phyloP scores from a whole-genome alignment of 2,329 filamentous ascomycete species.

The Aspergillus caelatus region DNA sequence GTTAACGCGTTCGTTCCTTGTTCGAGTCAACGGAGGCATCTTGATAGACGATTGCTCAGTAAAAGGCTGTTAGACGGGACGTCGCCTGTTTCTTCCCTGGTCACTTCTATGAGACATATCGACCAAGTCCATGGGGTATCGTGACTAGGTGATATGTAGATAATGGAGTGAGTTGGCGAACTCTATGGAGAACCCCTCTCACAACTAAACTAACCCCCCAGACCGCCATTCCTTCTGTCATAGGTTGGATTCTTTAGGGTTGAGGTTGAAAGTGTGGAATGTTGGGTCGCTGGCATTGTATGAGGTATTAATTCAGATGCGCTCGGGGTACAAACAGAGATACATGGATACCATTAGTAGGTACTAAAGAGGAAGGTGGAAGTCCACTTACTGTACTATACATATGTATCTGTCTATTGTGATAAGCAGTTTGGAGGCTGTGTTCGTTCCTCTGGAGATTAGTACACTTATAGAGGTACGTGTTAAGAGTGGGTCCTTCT shows the following conservation, averaged over 20 bases:
- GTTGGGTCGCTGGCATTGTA: neutral
- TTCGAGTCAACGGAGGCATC: no score
- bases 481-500: neutral
- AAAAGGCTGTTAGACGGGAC: no score
- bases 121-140: neutral
- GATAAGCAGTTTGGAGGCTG: neutral
- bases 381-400: neutral
- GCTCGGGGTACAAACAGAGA: neutral
- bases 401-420: neutral
- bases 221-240: neutral
- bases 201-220: neutral
- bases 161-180: neutral
- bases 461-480: neutral
- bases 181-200: neutral
- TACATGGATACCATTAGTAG: neutral
- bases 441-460: neutral
- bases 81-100: no score
- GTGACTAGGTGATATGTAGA: neutral
- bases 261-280: neutral
- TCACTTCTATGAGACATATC: no score
- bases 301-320: neutral
- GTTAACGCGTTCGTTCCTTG: neutral
- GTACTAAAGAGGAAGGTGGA: neutral
- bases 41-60: no score
- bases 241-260: neutral